Evolutionary conservation across 1,284 basidiomycete species (phyloP).

Genomic region (Puccinia horiana): DNA sequence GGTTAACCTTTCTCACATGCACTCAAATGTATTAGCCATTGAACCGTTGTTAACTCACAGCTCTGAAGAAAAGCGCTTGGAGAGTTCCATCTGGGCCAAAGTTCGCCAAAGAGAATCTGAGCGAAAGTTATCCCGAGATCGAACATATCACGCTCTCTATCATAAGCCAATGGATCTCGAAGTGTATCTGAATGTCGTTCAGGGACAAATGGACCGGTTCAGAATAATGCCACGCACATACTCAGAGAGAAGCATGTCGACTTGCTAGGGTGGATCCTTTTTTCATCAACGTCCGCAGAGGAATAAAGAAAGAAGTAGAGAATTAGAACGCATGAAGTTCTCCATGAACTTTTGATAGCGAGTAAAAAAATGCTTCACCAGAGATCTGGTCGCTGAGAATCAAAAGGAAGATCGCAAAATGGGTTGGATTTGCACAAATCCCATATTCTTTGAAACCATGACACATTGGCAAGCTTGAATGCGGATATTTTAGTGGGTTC

Average conservation of each 20-base stretch:
- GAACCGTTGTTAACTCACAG: slow-evolving; percentile 21
- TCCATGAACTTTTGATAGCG: background rate
- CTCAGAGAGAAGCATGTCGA: background rate
- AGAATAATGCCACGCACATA: background rate
- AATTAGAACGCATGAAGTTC: background rate
- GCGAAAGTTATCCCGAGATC: slow-evolving; percentile 56
- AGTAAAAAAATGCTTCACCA: slow-evolving; percentile 6
- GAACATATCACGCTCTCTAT: slow-evolving; percentile 57
- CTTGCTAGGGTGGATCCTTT: slow-evolving; percentile 43
- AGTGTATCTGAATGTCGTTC: slow-evolving; percentile 53
- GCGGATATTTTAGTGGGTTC: slow-evolving; percentile 1
- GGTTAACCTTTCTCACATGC: background rate
- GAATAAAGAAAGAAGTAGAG: background rate
- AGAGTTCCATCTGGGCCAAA: slow-evolving; percentile 38
- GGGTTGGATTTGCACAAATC: slow-evolving; percentile 47
- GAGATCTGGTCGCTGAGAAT: slow-evolving; percentile 27
- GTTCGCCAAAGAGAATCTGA: slow-evolving; percentile 56
- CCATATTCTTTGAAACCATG: slow-evolving; percentile 45
- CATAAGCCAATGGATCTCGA: slow-evolving; percentile 53
- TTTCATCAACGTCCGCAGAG: background rate
- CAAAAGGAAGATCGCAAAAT: slow-evolving; percentile 32
- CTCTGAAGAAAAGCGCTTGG: slow-evolving; percentile 23
- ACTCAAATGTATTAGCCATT: background rate
- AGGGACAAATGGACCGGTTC: background rate
- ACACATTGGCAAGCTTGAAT: slow-evolving; percentile 33